A percentile compares a stretch with the other conserved stretches of the same genome.
Evolutionary conservation across 768 basidiomycete genomes (phyloP).

Genomic region (Pleurotus djamor): DNA sequence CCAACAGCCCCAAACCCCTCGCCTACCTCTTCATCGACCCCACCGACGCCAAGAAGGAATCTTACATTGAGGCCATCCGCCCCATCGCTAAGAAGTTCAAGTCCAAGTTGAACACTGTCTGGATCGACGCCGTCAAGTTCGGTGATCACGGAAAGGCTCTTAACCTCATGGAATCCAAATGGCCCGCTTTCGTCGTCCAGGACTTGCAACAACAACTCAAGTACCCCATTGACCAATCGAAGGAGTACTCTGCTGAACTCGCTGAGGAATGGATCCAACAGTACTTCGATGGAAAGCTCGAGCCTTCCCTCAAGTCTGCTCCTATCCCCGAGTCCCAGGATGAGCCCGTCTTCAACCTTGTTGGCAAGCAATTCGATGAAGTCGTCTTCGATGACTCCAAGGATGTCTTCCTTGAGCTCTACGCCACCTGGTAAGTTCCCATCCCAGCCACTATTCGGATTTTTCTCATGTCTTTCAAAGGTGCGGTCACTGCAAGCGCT

Average conservation of each 20-base stretch:
- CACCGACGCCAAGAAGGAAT: conserved; percentile 57
- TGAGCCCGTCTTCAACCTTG: conserved; percentile 79
- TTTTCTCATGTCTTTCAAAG: conserved; percentile 26
- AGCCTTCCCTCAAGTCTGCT: conserved; percentile 87
- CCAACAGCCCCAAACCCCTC: conserved; percentile 78
- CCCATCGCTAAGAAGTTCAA: conserved; percentile 82
- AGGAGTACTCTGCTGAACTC: conserved; percentile 54
- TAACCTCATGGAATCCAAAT: conserved; percentile 80
- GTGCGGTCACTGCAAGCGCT: conserved; percentile 96
- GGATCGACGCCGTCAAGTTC: conserved; percentile 95
- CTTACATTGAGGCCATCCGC: conserved; percentile 62
- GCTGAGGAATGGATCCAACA: conserved; percentile 59
- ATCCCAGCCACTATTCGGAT: not conserved
- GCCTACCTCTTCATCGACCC: conserved; percentile 96
- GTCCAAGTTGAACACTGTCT: conserved; percentile 93
- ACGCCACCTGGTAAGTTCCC: conserved; percentile 83
- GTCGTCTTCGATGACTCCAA: conserved; percentile 84
- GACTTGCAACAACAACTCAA: conserved; percentile 82
- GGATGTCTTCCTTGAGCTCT: conserved; percentile 97
- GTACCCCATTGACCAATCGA: conserved; percentile 78
- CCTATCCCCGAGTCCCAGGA: conserved; percentile 83
- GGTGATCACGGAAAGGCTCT: conserved; percentile 94
- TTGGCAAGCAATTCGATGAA: conserved; percentile 87
- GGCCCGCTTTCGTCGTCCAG: conserved; percentile 96
- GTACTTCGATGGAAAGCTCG: conserved; percentile 70